Evolutionary conservation across 208 protist genomes (phyloP), one percentile per base, ranked within the genome.

Genomic region (Leptomonas pyrrhocoris): DNA sequence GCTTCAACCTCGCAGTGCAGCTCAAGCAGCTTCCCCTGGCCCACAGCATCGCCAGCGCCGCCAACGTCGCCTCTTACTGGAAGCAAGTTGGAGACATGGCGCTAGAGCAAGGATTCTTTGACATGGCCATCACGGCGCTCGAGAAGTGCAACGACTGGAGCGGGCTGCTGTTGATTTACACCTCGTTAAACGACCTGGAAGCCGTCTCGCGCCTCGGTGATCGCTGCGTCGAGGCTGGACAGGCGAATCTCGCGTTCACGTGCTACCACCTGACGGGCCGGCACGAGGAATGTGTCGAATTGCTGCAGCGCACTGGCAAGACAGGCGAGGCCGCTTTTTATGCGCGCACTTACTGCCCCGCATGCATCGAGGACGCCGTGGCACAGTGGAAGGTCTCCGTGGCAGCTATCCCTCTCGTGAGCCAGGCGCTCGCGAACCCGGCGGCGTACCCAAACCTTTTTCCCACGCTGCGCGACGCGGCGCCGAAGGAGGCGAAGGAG

Each of bases 401-500:
- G n/a, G 63, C 83, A 13, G 38, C 74, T 16, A 74, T 90, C 0
- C 97, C 96, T 23, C 85, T 78, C 54, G 70, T 93, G 27, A 79
- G 79, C 25, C 85, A 98, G 61, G 79, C 96, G 16, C 83, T 99
- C 5, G 96, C 98, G 18, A 90, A 91, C 76, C 98, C 98, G 11
- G 64, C 51, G 15, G 80, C 92, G 30, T 99, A 98, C 74, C 92
- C 96, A 5, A 98, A 99, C 81, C 81, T 99, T 6, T 99, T 99
- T 74, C 95, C 96, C 62, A 71, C 42, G 13, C 30, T 81, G 61
- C 57, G 53, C 57, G 53, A 64, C 48, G 21, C 23, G 2, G 21
- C 51, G 28, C 49, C 23, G 56, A 51, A 25, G 27, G 23, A 25
- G 12, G 59, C 50, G 16, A 45, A 21, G 53, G 9, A 15, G 34